Conservation (phyloP, 805 yeast species). For the Isabelozyma rhagii region DNA sequence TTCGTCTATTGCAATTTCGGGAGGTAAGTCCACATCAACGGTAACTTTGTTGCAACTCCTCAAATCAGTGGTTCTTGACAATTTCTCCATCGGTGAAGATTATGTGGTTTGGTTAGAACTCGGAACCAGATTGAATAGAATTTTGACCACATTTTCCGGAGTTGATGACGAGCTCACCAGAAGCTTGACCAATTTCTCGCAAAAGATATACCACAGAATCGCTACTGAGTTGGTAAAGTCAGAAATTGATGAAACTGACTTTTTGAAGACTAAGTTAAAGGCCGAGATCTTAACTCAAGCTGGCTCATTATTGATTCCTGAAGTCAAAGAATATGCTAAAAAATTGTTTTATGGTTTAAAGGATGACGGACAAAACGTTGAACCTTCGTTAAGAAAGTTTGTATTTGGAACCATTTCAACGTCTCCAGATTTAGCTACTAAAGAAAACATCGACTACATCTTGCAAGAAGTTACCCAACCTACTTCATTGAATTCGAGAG, state of each 20-base stretch:
- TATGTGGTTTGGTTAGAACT: constrained; percentile 57
- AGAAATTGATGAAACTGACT: constrained; percentile 17
- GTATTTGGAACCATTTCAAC: constrained; percentile 43
- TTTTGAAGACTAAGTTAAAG: constrained; percentile 29
- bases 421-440: constrained; percentile 26
- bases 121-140: constrained; percentile 33
- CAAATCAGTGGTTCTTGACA: constrained; percentile 21
- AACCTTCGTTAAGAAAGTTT: constrained; percentile 44
- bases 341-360: constrained; percentile 25
- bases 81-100: constrained; percentile 27
- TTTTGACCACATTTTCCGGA: constrained; percentile 34
- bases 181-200: constrained; percentile 29
- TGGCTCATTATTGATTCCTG: constrained; percentile 36
- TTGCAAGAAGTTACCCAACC: constrained; percentile 49
- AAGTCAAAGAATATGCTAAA: constrained; percentile 33
- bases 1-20: constrained; percentile 47
- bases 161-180: constrained; percentile 16
- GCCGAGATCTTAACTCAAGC: constrained; percentile 39
- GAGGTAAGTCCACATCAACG: constrained; percentile 31
- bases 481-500: constrained; percentile 54
- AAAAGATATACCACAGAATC: constrained; percentile 26
- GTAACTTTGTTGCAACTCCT: constrained; percentile 44
- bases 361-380: constrained; percentile 19
- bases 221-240: constrained; percentile 22
- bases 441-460: constrained; percentile 36